Evolutionary conservation across 352 stramenopile species (phyloP).

Genomic region (Phytophthora pseudosyringae): DNA sequence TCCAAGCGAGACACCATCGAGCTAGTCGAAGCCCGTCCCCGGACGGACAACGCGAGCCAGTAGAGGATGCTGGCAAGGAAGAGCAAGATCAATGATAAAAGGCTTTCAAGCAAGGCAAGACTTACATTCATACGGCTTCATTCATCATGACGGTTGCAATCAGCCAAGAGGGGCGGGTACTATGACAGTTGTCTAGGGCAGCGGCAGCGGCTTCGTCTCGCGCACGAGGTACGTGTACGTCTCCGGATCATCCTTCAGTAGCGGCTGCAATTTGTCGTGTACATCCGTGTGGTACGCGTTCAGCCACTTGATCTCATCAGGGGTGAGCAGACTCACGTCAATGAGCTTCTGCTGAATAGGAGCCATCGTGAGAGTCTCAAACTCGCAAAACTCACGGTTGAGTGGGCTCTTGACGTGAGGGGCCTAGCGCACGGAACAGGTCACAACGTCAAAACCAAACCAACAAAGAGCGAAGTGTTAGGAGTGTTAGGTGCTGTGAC

Average conservation of each 20-base stretch:
- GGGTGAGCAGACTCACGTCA: slow-evolving; percentile 90
- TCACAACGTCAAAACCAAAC: neutral
- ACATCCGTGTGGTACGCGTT: slow-evolving; percentile 94
- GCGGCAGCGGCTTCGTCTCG: slow-evolving; percentile 71
- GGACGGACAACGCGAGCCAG: neutral
- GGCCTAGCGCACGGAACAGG: slow-evolving; percentile 28
- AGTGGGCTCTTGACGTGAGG: slow-evolving; percentile 68
- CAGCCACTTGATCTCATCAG: slow-evolving; percentile 95
- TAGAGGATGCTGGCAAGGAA: slow-evolving; percentile 8
- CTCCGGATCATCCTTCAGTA: slow-evolving; percentile 75
- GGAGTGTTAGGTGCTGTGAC: slow-evolving; percentile 4
- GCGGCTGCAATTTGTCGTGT: slow-evolving; percentile 90
- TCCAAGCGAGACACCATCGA: slow-evolving; percentile 38
- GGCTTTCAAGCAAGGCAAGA: neutral
- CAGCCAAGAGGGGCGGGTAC: neutral
- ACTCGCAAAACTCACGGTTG: slow-evolving; percentile 94
- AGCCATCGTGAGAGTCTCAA: slow-evolving; percentile 97
- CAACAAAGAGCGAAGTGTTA: neutral
- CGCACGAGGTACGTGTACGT: slow-evolving; percentile 78
- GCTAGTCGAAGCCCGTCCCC: slow-evolving; percentile 50
- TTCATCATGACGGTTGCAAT: neutral
- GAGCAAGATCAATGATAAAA: neutral
- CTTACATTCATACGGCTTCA: slow-evolving; percentile 4
- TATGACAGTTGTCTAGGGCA: slow-evolving; percentile 21
- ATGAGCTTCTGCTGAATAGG: slow-evolving; percentile 99